Evolutionary conservation across 805 yeast species (phyloP).

Genomic region (Metschnikowia noctiluminum): DNA sequence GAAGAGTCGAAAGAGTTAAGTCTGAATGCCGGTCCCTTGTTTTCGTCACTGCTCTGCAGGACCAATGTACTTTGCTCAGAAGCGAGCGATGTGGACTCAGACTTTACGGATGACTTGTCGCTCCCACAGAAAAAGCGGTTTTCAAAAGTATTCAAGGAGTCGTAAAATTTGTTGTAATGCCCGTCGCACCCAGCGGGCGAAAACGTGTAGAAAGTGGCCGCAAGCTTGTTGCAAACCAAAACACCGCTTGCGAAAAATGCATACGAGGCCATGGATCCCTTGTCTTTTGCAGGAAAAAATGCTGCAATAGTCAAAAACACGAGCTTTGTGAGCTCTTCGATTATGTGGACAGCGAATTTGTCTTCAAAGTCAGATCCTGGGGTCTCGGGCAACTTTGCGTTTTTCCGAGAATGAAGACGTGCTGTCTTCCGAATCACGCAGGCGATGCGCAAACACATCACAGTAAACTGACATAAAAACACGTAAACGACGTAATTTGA

Average conservation of each 20-base stretch:
- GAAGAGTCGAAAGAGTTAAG: constrained; percentile 6
- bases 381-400: constrained; percentile 10
- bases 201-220: constrained; percentile 9
- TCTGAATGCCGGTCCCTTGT: constrained; percentile 12
- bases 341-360: constrained; percentile 10
- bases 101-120: background rate
- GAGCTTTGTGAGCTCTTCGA: constrained; percentile 9
- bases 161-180: constrained; percentile 8
- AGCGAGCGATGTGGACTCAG: background rate
- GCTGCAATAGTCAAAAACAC: constrained; percentile 2
- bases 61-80: background rate
- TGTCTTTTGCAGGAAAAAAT: background rate
- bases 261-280: constrained; percentile 1
- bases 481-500: constrained; percentile 2
- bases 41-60: constrained; percentile 8
- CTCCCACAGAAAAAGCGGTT: background rate
- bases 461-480: constrained; percentile 6
- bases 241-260: constrained; percentile 5
- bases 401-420: background rate
- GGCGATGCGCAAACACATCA: constrained; percentile 2
- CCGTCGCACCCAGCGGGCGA: constrained; percentile 11
- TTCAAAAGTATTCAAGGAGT: constrained; percentile 5
- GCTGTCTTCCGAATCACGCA: constrained; percentile 9
- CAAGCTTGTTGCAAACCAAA: constrained; percentile 11
- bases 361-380: constrained; percentile 5